Evolutionary conservation across 2,329 filamentous ascomycete genomes (phyloP), one percentile per base, ranked within the genome.

Genomic region (Aureobasidium zeae): DNA sequence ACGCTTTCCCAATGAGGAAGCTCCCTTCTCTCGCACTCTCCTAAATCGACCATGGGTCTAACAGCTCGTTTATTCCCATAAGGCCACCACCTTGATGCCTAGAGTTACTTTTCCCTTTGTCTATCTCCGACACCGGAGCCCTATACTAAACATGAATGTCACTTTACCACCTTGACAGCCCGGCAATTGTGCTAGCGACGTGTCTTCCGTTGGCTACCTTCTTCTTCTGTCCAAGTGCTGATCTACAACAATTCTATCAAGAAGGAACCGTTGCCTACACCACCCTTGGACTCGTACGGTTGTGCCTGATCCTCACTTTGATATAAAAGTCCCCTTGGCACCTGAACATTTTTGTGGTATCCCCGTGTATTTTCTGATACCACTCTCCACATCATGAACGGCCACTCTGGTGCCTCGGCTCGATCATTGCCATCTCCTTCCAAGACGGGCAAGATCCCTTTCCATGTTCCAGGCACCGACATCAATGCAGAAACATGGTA

Each of bases 401-500:
- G 26, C 6, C 11, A 26, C 15, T 16, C 28, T 20, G 28, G 20
- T 41, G 13, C 37, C 37, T 26, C 13, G 13, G 53, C 50, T 16
- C 52, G 53, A 8, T 52, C 51, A 12, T 52, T 51, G 26, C 56
- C 56, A 1, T 22, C 51, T 22, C 56, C 56, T 3, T 50, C 48
- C 16, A 51, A 49, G 29, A 53, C 50, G n/a, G 56, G 51, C 38
- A 54, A 43, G n/a, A 49, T 55, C 19, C 50, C 52, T n/a, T 66
- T 67, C 51, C 46, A 51, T 4, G 52, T 61, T 20, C 51, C 58
- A 8, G 36, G 44, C 11, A 59, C 62, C 17, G 57, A 57, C n/a
- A 53, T 61, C 24, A 51, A 57, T 13, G 61, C 58, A 32, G 52
- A 62, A 38, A 69, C 65, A n/a, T 61, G 56, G 52, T 68, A 66